Evolutionary conservation across 371 early-diverging fungal species (phyloP).

Genomic region (Zancudomyces culisetae): DNA sequence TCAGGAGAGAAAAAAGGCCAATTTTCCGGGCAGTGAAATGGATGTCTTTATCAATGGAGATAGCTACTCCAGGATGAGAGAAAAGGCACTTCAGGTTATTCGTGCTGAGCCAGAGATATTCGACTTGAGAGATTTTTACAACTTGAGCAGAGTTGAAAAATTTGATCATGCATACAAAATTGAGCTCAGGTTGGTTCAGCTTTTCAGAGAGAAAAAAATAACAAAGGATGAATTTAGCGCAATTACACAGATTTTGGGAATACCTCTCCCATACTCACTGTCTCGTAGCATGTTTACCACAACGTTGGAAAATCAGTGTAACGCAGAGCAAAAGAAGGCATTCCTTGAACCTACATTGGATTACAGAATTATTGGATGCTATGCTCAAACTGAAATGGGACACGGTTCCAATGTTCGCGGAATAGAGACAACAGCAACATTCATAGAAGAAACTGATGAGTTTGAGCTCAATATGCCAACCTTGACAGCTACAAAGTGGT

Average conservation of each 20-base stretch:
- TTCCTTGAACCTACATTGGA: constrained; percentile 48
- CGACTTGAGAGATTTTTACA: constrained; percentile 10
- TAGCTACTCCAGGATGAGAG: background rate
- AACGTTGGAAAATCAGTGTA: constrained; percentile 46
- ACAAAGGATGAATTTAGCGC: constrained; percentile 8
- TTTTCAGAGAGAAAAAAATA: constrained; percentile 9
- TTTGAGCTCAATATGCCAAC: constrained; percentile 67
- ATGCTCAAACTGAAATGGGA: constrained; percentile 61
- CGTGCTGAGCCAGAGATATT: constrained; percentile 16
- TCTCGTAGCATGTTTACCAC: constrained; percentile 60
- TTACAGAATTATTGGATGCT: constrained; percentile 63
- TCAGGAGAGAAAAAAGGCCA: background rate
- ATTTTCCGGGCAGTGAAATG: background rate
- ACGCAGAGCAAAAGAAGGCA: constrained; percentile 52
- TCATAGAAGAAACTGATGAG: constrained; percentile 49
- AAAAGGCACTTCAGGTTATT: constrained; percentile 9
- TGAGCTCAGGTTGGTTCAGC: too few species aligned
- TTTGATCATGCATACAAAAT: constrained; percentile 16
- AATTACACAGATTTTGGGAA: background rate
- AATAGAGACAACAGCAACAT: constrained; percentile 77
- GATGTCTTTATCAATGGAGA: background rate
- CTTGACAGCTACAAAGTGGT: constrained; percentile 67
- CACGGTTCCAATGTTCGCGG: constrained; percentile 68
- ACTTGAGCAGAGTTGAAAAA: constrained; percentile 16
- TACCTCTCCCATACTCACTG: constrained; percentile 5